Base-by-base conservation (phyloP, 2,329 filamentous ascomycete species). In the Dactylellina haptotyla region DNA sequence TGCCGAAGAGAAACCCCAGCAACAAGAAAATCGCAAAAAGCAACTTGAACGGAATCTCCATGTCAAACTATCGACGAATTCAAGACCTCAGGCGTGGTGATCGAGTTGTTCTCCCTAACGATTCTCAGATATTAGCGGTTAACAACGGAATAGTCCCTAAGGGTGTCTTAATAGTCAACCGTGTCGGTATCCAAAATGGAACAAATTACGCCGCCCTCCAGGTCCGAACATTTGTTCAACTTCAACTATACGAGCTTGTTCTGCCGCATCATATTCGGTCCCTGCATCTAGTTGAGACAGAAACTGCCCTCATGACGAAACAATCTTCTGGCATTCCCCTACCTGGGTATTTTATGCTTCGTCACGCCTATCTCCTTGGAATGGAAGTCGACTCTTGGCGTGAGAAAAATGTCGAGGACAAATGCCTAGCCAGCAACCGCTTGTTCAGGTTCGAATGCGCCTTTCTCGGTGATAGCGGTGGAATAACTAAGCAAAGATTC, bases 51-150 rank as follows among this genome's bases (percentile, higher is more conserved):
- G 59, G 67, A 8, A 61, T 72, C 12, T 65, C 59, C 4, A 54
- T 61, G 46, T 51, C 59, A 4, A 72, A 72, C 53, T 72, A 65
- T 18, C 32, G 39, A 12, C 59, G 67, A 23, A 72, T 72, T 32
- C 59, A 72, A 32, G 67, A 72, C 51, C 67, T 72, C 8, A 56
- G 32, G 14, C 59, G 59, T 25, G 67, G 67, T 20, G 67, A 72
- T 12, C 34, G 67, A 12, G 37, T 72, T 5, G 54, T 72, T 12
- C 67, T 72, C 4, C 67, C 67, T n/a, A 56, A 59, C n/a, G 59
- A 72, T n/a, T 61, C 67, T 18, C 34, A 59, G 10, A 72, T 72
- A 5, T 28, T 54, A 45, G 39, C 20, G 12, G 23, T 72, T 34
- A 72, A 72, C 53, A 72, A 65, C 10, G 59, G 59, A 8, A 48